Evolutionary conservation across 2,329 filamentous ascomycete species (phyloP), one percentile per base, ranked within the genome.

Genomic region (Sclerotinia trifoliorum): DNA sequence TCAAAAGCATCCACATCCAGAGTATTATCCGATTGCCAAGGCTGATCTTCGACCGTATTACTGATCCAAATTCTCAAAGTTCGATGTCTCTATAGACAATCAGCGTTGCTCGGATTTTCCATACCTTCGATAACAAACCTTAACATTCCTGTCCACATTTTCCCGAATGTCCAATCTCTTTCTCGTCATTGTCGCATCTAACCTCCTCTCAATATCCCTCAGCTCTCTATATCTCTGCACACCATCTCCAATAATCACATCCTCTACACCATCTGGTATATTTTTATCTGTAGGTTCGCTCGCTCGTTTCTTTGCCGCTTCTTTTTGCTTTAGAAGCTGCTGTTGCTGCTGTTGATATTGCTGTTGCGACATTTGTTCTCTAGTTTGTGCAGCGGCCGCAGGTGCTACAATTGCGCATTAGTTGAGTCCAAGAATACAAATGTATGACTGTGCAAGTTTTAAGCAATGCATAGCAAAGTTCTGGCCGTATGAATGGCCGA

Each of bases 261-360:
- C 89, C 74, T 96, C 94, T 56, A 97, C 85, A 67, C 92, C 93
- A 72, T 98, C 94, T 51, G 95, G 94, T 35, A 99, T 88, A 75
- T 93, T 95, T 84, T 93, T 96, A 80, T 99, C 95, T 69, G 93
- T 97, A 1, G 95, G 95, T 80, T 94, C 96, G 77, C 89, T 88
- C 77, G 92, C 93, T 74, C 92, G 88, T 70, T 93, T 88, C 79
- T 94, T 93, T 57, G 90, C 88, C 71, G 87, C 83, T 78, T 92
- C 89, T 73, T 83, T 84, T 56, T 87, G 86, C 72, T 83, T 80
- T 17, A 32, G 8, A 35, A 69, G 81, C 78, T 55, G 61, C 26
- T 58, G 49, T 39, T 64, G 58, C 52, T 64, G 60, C 26, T 57
- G 51, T 21, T 57, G 51, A 46, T 57, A 48, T 66, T 66, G 64